These are phyloP conservation scores for Pseudocercospora pini-densiflorae DNA, from an alignment of 2,329 filamentous ascomycete species.

Conservation along the genomic window DNA sequence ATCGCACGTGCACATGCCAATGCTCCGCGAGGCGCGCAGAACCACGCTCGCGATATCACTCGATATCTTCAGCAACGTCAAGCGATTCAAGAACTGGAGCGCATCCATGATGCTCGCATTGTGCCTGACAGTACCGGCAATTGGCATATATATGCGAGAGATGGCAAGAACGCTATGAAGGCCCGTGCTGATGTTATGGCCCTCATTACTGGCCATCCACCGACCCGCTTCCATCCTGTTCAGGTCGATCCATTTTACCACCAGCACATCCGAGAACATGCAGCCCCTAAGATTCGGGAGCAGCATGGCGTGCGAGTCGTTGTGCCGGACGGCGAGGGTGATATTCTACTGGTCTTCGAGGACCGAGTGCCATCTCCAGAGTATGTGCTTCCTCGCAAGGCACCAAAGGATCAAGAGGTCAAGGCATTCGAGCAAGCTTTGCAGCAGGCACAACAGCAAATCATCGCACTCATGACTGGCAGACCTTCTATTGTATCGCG, in stretches of 20 bases:
- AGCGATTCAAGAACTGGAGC: constrained; percentile 82
- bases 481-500: constrained; percentile 61
- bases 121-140: constrained; percentile 73
- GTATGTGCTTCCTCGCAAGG: constrained; percentile 60
- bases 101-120: constrained; percentile 81
- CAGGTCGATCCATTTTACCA: constrained; percentile 80
- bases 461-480: constrained; percentile 58
- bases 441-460: constrained; percentile 61
- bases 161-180: constrained; percentile 80
- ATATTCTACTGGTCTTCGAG: constrained; percentile 75
- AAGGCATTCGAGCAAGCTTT: constrained; percentile 62
- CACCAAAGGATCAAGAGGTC: constrained; percentile 60
- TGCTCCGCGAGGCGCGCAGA: constrained; percentile 71
- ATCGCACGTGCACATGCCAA: constrained; percentile 78
- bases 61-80: constrained; percentile 83
- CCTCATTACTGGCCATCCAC: constrained; percentile 75
- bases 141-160: constrained; percentile 87
- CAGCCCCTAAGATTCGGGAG: constrained; percentile 66
- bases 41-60: constrained; percentile 83
- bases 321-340: constrained; percentile 67
- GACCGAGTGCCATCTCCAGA: constrained; percentile 59
- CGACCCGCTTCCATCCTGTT: constrained; percentile 69
- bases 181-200: constrained; percentile 76
- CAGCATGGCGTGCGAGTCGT: constrained; percentile 75
- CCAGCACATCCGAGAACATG: constrained; percentile 68